Conservation (phyloP, 2,329 filamentous ascomycete genomes). For the Trichoderma sp. region DNA sequence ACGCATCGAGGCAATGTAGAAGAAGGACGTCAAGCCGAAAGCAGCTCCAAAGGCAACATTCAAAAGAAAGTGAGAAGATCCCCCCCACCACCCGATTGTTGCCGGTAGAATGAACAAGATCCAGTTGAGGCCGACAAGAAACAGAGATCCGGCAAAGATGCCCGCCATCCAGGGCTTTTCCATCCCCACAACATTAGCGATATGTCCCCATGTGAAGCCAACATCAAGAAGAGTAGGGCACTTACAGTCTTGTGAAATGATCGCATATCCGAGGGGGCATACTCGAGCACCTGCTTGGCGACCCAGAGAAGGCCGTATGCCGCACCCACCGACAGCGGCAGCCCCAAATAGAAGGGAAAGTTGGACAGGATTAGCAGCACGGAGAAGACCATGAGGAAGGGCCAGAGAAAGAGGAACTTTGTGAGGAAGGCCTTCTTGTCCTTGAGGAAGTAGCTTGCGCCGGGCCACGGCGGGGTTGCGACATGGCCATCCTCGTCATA, state of each 20-base stretch:
- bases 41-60: slow-evolving; percentile 72
- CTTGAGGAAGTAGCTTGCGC: slow-evolving; percentile 68
- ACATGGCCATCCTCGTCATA: slow-evolving; percentile 76
- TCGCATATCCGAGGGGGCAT: slow-evolving; percentile 84
- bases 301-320: slow-evolving; percentile 73
- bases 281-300: slow-evolving; percentile 73
- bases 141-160: slow-evolving; percentile 84
- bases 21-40: slow-evolving; percentile 71
- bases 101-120: slow-evolving; percentile 65
- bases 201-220: background rate
- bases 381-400: slow-evolving; percentile 71
- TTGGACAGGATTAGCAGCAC: slow-evolving; percentile 70
- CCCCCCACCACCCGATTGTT: slow-evolving; percentile 25
- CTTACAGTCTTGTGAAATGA: slow-evolving; percentile 83
- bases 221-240: slow-evolving; percentile 18
- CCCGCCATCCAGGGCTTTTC: slow-evolving; percentile 82
- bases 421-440: slow-evolving; percentile 75
- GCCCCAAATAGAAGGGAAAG: slow-evolving; percentile 68
- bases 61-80: slow-evolving; percentile 58
- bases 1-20: slow-evolving; percentile 82
- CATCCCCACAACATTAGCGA: background rate
- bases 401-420: slow-evolving; percentile 87
- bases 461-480: slow-evolving; percentile 67
- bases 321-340: slow-evolving; percentile 67
- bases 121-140: slow-evolving; percentile 77